Evolutionary conservation across 106 monocot species (phyloP).

Genomic region (Dioscorea zingiberensis): DNA sequence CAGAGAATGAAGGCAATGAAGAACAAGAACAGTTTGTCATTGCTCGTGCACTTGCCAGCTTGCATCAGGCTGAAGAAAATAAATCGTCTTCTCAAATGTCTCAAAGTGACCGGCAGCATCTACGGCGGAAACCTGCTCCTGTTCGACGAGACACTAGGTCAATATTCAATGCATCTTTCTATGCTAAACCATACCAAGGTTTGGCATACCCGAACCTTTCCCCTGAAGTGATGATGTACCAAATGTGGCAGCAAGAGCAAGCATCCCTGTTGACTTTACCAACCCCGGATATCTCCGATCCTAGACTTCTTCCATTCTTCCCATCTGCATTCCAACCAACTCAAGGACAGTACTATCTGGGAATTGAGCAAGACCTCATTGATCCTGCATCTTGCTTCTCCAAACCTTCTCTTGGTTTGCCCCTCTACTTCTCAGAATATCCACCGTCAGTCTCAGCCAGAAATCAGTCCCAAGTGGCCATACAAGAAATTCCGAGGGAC

Average conservation of each 20-base stretch:
- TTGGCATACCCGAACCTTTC: constrained; percentile 22
- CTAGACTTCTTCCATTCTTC: constrained; percentile 15
- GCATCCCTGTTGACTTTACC: constrained; percentile 10
- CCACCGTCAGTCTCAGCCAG: constrained; percentile 1
- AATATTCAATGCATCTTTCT: constrained; percentile 11
- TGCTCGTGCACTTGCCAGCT: constrained; percentile 28
- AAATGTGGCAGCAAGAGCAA: constrained; percentile 40
- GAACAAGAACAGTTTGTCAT: constrained; percentile 28
- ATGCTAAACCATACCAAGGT: constrained; percentile 13
- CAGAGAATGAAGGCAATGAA: constrained; percentile 28
- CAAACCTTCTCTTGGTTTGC: constrained; percentile 8
- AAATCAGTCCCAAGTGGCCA: constrained; percentile 19
- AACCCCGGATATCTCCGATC: constrained; percentile 2
- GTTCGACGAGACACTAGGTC: constrained; percentile 1
- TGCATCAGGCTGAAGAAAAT: constrained; percentile 13
- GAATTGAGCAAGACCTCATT: constrained; percentile 16
- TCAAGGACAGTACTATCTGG: constrained; percentile 15
- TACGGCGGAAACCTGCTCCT: constrained; percentile 1
- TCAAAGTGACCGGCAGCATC: constrained; percentile 17
- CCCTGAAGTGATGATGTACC: constrained; percentile 26
- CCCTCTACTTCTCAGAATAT: constrained; percentile 7
- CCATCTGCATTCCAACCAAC: constrained; percentile 16
- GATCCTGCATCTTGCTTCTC: constrained; percentile 15
- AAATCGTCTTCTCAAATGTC: constrained; percentile 5
- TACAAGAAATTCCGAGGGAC: constrained; percentile 30